These are phyloP conservation scores for Thuidium tamariscinum DNA, from an alignment of 225 moss, liverwort and hornwort species.

Conservation along the genomic window DNA sequence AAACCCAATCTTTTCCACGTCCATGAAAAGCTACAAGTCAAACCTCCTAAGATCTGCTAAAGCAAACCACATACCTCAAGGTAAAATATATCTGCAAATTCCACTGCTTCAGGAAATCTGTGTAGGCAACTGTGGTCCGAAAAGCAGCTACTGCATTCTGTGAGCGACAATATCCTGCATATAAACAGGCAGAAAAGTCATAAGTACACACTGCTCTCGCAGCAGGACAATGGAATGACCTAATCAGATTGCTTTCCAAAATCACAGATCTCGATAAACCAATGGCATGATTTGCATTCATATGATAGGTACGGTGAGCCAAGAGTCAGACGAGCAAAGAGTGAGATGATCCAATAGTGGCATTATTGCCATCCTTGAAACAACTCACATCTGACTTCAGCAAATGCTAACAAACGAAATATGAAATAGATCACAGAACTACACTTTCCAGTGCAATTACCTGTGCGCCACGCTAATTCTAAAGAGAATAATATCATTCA, in stretches of 20 bases:
- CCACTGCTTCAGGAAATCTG: constrained; percentile 92
- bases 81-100: constrained; percentile 93
- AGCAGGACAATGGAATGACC: neutral
- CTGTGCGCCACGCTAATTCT: neutral
- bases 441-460: neutral
- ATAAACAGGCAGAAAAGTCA: neutral
- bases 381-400: neutral
- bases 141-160: constrained; percentile 55
- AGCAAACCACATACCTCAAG: constrained; percentile 45
- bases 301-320: neutral
- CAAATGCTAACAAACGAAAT: neutral
- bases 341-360: neutral
- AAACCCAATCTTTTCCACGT: neutral
- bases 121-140: constrained; percentile 39
- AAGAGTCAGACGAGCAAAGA: neutral
- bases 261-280: neutral
- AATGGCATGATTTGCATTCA: neutral
- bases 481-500: neutral
- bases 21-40: neutral
- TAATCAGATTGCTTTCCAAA: neutral
- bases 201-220: neutral
- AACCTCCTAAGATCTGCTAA: neutral
- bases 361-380: neutral
- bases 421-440: neutral
- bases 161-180: constrained; percentile 75